Base-by-base conservation (phyloP, 768 basidiomycete species). In the Aureoboletus auriporus region DNA sequence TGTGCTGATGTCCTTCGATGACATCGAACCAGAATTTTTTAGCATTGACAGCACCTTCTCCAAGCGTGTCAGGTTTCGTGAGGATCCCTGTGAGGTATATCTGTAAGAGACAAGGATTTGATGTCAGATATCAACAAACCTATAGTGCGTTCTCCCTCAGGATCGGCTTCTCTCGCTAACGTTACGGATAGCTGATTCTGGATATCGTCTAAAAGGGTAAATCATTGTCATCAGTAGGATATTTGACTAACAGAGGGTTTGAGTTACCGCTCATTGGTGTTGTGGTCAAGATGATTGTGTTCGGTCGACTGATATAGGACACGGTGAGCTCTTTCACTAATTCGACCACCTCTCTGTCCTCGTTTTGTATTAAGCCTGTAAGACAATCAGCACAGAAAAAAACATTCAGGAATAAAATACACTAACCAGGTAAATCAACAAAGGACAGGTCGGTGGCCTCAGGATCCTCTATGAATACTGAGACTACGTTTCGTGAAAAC, bases 21-120 rank as follows among this genome's bases (percentile, higher is more conserved):
- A 81, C 68, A 1, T 73, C 68, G n/a, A 70, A 65, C 82, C 84
- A 86, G 27, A 33, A 38, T 29, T 68, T 39, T 13, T 67, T 74
- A 39, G 70, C 39, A 36, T 73, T 68, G 5, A 60, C 71, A 4
- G 75, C 68, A 9, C 80, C 81, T 0, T 53, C 37, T 1, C 66
- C 59, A 1, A 89, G 62, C 5, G 63, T 70, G 53, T 89, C 87
- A 0, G 84, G 80, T 54, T 89, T 88, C 0, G 86, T 89, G 9
- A 87, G 71, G 1, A 89, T 76, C 6, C 82, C 85, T 87, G 52
- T 1, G 8, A 26, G 5, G 26, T 17, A 38, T 4, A 7, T 20
- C 8, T 30, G 16, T 51, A 6, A 56, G 35, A 34, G 0, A 13
- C 11, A 13, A 8, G 13, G 8, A 6, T 8, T 33, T 31, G 30